Percentiles rank a stretch among this genome's conserved stretches.
Conservation (phyloP, 2,329 filamentous ascomycete genomes). For the Cytospora mali region DNA sequence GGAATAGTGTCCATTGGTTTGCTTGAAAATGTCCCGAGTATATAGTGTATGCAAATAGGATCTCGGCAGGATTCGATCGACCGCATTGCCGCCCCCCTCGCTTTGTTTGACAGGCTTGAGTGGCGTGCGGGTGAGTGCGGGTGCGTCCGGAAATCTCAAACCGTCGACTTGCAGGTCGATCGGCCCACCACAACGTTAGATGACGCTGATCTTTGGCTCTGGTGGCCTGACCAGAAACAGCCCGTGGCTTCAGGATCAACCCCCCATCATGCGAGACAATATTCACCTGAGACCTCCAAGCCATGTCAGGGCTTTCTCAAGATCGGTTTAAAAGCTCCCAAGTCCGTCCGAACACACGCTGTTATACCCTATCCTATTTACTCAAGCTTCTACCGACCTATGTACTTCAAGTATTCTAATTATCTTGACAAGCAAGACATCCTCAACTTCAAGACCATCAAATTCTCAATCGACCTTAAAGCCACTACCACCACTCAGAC, state of each 20-base stretch:
- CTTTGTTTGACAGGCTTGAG: too few species aligned
- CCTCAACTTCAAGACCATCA: not conserved
- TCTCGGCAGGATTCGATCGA: not conserved
- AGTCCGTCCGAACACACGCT: not conserved
- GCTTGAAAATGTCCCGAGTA: too few species aligned
- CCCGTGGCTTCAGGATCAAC: constrained; percentile 22
- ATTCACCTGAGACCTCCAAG: not conserved
- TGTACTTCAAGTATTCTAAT: too few species aligned
- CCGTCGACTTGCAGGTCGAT: constrained; percentile 21
- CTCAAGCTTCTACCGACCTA: too few species aligned
- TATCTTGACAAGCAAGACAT: not conserved
- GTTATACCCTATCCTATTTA: not conserved
- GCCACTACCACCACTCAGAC: not conserved
- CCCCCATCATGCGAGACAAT: constrained; percentile 20
- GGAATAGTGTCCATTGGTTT: too few species aligned
- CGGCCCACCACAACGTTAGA: constrained; percentile 19
- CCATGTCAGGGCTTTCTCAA: not conserved
- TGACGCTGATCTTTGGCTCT: constrained; percentile 19
- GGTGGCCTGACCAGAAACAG: constrained; percentile 17
- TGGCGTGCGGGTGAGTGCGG: constrained; percentile 13
- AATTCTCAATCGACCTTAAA: not conserved
- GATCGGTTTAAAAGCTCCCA: not conserved
- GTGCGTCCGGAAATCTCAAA: constrained; percentile 11
- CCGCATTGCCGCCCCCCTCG: constrained; percentile 3
- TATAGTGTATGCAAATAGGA: too few species aligned